Evolutionary conservation across 257 asterid species (phyloP), one percentile per base, ranked within the genome.

Genomic region (Solanum commersonii): DNA sequence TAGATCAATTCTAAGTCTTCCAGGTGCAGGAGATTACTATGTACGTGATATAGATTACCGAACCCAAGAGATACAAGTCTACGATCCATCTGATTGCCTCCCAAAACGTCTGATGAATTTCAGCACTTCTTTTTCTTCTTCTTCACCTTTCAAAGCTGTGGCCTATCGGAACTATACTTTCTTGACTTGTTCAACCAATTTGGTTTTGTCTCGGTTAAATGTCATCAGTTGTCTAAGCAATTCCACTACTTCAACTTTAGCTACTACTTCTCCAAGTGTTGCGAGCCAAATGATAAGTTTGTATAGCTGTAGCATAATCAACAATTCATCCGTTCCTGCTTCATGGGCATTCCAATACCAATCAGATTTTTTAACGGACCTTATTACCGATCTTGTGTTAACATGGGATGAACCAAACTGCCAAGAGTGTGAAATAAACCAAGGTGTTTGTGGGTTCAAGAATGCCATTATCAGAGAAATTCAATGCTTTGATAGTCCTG

Each of bases 41-140:
- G 95, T 96, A 8, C 94, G 96, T 0, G 68, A 86, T 33, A 92
- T 95, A 65, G 74, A 94, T 89, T 96, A 95, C 67, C 89, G 46
- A 15, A 74, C 77, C 35, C 98, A 94, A 86, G 93, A 92, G 76
- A 89, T 96, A 88, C 88, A 65, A 37, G 93, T 96, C 84, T 88
- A 90, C 5, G 98, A 96, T 87, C 92, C 96, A 12, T 49, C 82
- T 12, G 73, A 44, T 25, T 95, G 99, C 93, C 95, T 95, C 22
- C 96, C 96, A 3, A 18, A 56, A 3, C 88, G 93, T 10, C 93
- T 95, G 4, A 16, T 94, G 78, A 33, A 35, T 83, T 86, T 96
- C 18, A 94, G 92, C 67, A 91, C 93, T 29, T 88, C 98, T 1
- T 83, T 91, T 10, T 91, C 98, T 13, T 96, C 86, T 82, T 20